Evolutionary conservation across 1,284 basidiomycete species (phyloP).

Genomic region (Papiliotrema fonsecae): DNA sequence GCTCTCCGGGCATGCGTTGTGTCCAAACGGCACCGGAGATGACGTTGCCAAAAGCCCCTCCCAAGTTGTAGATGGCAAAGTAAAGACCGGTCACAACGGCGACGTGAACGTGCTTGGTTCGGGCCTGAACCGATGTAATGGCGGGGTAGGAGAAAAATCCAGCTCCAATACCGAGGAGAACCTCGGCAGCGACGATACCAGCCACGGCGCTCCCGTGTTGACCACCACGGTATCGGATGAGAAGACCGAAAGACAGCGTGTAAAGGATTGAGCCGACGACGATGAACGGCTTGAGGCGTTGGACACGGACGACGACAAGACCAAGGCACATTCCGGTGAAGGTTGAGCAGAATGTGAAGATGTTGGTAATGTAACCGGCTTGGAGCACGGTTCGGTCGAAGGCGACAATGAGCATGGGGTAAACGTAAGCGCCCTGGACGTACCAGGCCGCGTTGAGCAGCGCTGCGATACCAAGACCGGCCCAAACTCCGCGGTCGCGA

Average conservation of each 20-base stretch:
- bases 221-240: constrained; percentile 44
- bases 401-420: constrained; percentile 44
- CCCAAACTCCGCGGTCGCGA: constrained; percentile 44
- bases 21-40: constrained; percentile 49
- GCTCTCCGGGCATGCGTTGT: constrained; percentile 21
- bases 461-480: constrained; percentile 43
- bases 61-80: constrained; percentile 47
- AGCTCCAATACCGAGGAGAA: constrained; percentile 47
- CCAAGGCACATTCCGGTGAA: constrained; percentile 44
- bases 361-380: constrained; percentile 4
- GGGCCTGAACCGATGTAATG: constrained; percentile 46
- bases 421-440: constrained; percentile 44
- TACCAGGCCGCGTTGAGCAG: constrained; percentile 48
- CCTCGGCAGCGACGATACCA: constrained; percentile 47
- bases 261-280: constrained; percentile 34
- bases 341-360: constrained; percentile 49
- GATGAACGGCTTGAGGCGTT: constrained; percentile 47
- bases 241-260: constrained; percentile 44
- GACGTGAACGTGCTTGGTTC: constrained; percentile 45
- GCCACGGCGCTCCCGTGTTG: constrained; percentile 28
- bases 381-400: constrained; percentile 45
- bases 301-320: constrained; percentile 40
- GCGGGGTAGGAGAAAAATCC: constrained; percentile 48
- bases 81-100: constrained; percentile 47
- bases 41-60: constrained; percentile 45